Conservation (phyloP, 2,329 filamentous ascomycete species). For the Fusarium sp. region DNA sequence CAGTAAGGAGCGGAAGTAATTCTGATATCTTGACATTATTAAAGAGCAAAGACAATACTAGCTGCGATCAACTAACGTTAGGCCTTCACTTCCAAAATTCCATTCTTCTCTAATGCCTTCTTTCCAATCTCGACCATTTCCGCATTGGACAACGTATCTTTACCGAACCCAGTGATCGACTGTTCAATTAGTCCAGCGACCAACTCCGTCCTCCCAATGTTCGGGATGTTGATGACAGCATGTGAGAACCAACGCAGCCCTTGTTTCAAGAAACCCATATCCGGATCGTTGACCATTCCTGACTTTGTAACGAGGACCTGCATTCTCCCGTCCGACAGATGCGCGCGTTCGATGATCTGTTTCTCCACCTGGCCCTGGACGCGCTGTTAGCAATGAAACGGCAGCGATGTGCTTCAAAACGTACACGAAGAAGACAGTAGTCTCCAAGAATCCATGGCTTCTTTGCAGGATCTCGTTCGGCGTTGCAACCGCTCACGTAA, state of each 20-base stretch:
- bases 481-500: slow-evolving; percentile 58
- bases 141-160: slow-evolving; percentile 54
- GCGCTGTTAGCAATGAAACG: background rate
- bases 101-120: background rate
- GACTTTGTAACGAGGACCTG: slow-evolving; percentile 54
- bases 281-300: slow-evolving; percentile 49
- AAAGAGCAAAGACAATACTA: background rate
- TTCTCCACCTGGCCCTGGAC: slow-evolving; percentile 58
- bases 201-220: slow-evolving; percentile 49
- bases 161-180: slow-evolving; percentile 55
- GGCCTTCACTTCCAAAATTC: background rate
- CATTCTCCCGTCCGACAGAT: slow-evolving; percentile 49
- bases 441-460: slow-evolving; percentile 49
- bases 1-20: background rate
- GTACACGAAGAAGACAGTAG: slow-evolving; percentile 59
- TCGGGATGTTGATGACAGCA: slow-evolving; percentile 43
- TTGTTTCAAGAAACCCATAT: slow-evolving; percentile 3
- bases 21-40: background rate
- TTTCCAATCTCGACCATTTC: slow-evolving; percentile 53
- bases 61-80: background rate
- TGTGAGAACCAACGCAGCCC: slow-evolving; percentile 9
- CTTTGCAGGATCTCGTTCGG: slow-evolving; percentile 56
- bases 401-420: background rate
- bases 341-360: slow-evolving; percentile 52
- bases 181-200: slow-evolving; percentile 56